Base-by-base conservation (phyloP, 2,329 filamentous ascomycete genomes). In the Ascochyta koolunga region DNA sequence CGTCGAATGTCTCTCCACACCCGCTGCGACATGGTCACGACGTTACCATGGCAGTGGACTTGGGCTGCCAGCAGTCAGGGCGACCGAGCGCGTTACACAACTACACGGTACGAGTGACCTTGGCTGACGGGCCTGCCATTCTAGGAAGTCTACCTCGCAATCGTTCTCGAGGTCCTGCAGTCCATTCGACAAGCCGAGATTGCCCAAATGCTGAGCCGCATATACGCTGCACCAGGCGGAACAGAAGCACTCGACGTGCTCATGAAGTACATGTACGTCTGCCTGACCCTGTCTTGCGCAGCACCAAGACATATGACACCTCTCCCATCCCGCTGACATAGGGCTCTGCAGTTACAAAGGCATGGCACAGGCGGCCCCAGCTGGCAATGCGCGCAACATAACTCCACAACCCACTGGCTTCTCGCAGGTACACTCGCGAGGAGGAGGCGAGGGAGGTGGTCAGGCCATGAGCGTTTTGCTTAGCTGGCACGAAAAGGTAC, bases 101-200 rank as follows among this genome's bases (percentile, higher is more conserved):
- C 39, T 50, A 61, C 60, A 58, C 31, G 48, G 15, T 24, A 43
- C 56, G 59, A 58, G 61, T 44, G 66, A 35, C 58, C 48, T 45
- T 54, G 59, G 66, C 69, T 72, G 63, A 74, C 66, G 49, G 46
- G 65, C 58, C 47, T 61, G 63, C 62, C 38, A 41, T 37, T 50
- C 56, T 76, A 96, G 88, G 91, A 96, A 62, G 82, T 91, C 25
- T 92, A 98, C 75, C 81, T 96, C 61, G 86, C 90, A 64, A 93
- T 90, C 18, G 89, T 99, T 35, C 86, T 91, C 58, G 95, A 99
- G 78, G 93, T 98, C 54, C 82, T 99, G 62, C 93, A 96, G 77
- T 95, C 91, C 18, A 98, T 98, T 78, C 93, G 96, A 75, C 92
- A 95, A 71, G 90, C 90, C 66, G 95, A 99, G 67, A 98, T 98